phyloP scores from a whole-genome alignment of 257 asterid species.

The Forsythia viridissima region DNA sequence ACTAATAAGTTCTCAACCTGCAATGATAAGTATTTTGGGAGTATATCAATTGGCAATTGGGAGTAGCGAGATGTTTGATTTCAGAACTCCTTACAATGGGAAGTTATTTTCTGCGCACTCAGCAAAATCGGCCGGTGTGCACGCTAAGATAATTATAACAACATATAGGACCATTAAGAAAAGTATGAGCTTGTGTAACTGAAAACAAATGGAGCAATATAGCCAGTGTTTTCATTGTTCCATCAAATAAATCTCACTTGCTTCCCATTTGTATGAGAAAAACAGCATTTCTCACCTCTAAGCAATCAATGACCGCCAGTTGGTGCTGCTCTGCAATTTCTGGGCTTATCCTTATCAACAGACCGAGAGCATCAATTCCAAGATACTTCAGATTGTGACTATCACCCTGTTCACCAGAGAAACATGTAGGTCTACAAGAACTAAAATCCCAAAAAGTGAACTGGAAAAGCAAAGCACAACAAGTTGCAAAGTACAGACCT shows the following conservation, averaged over 20 bases:
- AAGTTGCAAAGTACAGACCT: slow-evolving; percentile 50
- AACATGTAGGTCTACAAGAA: slow-evolving; percentile 16
- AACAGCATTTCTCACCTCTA: slow-evolving; percentile 66
- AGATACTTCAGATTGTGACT: slow-evolving; percentile 97
- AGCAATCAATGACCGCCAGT: slow-evolving; percentile 94
- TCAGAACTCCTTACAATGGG: not conserved
- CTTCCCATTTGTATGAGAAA: slow-evolving; percentile 18
- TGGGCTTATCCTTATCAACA: slow-evolving; percentile 89
- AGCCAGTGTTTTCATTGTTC: not conserved
- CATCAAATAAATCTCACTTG: not conserved
- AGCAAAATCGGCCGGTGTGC: not conserved
- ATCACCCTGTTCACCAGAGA: slow-evolving; percentile 71
- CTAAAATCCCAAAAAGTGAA: slow-evolving; percentile 7
- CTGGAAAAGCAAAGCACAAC: slow-evolving; percentile 4
- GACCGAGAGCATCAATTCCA: slow-evolving; percentile 97
- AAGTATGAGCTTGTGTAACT: not conserved
- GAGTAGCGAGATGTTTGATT: not conserved
- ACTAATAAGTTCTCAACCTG: not conserved
- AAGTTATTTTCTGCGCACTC: not conserved
- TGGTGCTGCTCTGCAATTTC: slow-evolving; percentile 98
- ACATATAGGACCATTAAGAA: not conserved
- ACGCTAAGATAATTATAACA: not conserved
- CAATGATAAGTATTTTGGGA: not conserved
- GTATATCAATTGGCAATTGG: not conserved
- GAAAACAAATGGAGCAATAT: not conserved